Conservation (phyloP, 768 basidiomycete species). For the Artomyces pyxidatus region DNA sequence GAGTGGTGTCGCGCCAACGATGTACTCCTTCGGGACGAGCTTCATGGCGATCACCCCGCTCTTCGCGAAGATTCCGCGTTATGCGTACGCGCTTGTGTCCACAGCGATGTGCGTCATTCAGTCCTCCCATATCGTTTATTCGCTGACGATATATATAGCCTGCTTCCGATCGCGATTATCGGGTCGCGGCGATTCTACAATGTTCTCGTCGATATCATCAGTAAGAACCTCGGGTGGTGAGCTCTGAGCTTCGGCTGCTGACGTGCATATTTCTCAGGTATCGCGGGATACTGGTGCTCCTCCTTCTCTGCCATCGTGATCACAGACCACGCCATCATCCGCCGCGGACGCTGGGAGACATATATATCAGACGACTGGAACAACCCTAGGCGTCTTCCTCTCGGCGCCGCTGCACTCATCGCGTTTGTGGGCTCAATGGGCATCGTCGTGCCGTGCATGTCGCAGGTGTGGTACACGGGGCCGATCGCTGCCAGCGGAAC, state of each 20-base stretch:
- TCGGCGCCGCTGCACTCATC: slow-evolving; percentile 32
- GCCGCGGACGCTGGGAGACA: slow-evolving; percentile 23
- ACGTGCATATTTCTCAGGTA: slow-evolving; percentile 20
- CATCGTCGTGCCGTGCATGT: slow-evolving; percentile 39
- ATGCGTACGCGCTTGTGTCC: slow-evolving; percentile 36
- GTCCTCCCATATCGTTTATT: neutral
- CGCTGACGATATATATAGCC: slow-evolving; percentile 18
- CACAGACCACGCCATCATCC: slow-evolving; percentile 38
- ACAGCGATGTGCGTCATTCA: slow-evolving; percentile 31
- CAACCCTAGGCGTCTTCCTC: slow-evolving; percentile 28
- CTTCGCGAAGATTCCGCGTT: slow-evolving; percentile 35
- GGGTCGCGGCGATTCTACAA: slow-evolving; percentile 36
- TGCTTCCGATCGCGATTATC: slow-evolving; percentile 39
- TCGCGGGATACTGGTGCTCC: slow-evolving; percentile 39
- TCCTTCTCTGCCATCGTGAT: slow-evolving; percentile 31
- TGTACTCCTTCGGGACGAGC: slow-evolving; percentile 47
- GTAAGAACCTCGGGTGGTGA: slow-evolving; percentile 21
- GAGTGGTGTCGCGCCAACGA: slow-evolving; percentile 49
- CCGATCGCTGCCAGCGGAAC: slow-evolving; percentile 35
- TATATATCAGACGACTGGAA: slow-evolving; percentile 35
- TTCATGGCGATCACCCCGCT: slow-evolving; percentile 30
- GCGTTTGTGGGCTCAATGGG: slow-evolving; percentile 33
- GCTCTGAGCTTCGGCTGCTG: neutral
- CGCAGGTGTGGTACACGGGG: slow-evolving; percentile 44
- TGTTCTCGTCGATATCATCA: slow-evolving; percentile 35